Evolutionary conservation across 371 early-diverging fungal species (phyloP), one percentile per base, ranked within the genome.

Genomic region (Mucor plumbeus): DNA sequence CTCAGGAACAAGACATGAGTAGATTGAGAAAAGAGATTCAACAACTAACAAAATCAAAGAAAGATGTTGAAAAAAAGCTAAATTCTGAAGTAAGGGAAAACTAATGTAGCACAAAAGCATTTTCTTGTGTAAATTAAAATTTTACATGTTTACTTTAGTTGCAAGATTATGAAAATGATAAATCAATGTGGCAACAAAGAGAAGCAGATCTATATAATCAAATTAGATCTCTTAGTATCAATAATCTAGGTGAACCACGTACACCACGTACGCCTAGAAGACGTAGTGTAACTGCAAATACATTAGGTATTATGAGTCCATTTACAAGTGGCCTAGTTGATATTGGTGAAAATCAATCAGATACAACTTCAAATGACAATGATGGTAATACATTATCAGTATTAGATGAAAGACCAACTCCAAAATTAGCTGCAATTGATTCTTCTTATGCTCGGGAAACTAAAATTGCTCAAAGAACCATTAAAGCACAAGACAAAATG

Each of bases 401-500:
- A 4, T 43, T 15, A 13, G 40, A 63, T 2, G 17, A 53, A n/a
- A 60, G 41, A n/a, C 65, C 65, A 5, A 48, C 72, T 6, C 78
- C 81, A 17, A 80, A 83, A 63, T 41, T 83, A 44, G 79, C 79
- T 10, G 56, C 66, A 1, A 78, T 80, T 58, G 78, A 82, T 62
- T 71, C 81, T 4, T 80, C 79, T 10, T 83, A 79, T 70, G 80
- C 78, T 8, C 69, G 82, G 5, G 84, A 84, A 61, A 75, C 80
- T n/a, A 84, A 81, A 57, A 81, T 84, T 59, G 84, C 84, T 9
- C 79, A 81, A 50, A 71, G 80, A 40, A 84, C 84, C 21, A 84
- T 84, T 65, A 84, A 80, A 59, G 83, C 80, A n/a, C 83, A 82
- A 50, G 83, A 82, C 43, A 80, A 78, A 31, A 38, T 80, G 33